A percentile compares a stretch with the other conserved stretches of the same genome.
Conservation (phyloP, 352 stramenopile species). For the Phytophthora megakarya region DNA sequence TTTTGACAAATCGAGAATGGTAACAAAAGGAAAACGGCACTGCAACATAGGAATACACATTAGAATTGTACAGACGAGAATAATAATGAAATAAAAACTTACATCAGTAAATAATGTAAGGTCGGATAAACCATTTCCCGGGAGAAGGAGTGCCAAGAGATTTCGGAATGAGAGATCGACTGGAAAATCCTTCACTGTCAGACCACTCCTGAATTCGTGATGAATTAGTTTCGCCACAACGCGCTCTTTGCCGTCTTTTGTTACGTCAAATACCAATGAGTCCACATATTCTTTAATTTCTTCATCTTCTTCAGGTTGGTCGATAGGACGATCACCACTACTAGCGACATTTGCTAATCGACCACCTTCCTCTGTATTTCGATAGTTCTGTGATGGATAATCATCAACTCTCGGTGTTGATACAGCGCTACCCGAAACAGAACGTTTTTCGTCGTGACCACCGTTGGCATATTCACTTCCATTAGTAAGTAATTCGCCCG, state of each 20-base stretch:
- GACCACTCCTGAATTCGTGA: constrained; percentile 47
- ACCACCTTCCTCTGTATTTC: constrained; percentile 18
- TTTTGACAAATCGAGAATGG: constrained; percentile 62
- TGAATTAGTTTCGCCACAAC: constrained; percentile 58
- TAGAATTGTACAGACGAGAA: not conserved
- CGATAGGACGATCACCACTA: not conserved
- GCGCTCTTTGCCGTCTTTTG: constrained; percentile 60
- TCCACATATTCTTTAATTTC: constrained; percentile 47
- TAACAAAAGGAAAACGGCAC: constrained; percentile 64
- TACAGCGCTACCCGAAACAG: constrained; percentile 14
- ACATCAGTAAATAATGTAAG: constrained; percentile 66
- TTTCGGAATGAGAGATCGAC: constrained; percentile 58
- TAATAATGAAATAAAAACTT: constrained; percentile 6
- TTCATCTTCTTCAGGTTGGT: constrained; percentile 45
- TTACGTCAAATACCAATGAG: constrained; percentile 49
- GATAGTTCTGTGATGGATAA: constrained; percentile 43
- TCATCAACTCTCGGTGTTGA: constrained; percentile 30
- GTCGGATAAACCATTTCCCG: constrained; percentile 56
- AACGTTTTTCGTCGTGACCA: constrained; percentile 24
- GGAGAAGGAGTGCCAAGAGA: constrained; percentile 65
- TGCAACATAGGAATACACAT: constrained; percentile 12
- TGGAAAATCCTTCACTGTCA: constrained; percentile 58
- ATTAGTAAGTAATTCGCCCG: constrained; percentile 22
- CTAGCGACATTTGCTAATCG: not conserved
- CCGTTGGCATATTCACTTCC: constrained; percentile 16